phyloP scores from a whole-genome alignment of 768 basidiomycete genomes.

The Cubamyces sp. region DNA sequence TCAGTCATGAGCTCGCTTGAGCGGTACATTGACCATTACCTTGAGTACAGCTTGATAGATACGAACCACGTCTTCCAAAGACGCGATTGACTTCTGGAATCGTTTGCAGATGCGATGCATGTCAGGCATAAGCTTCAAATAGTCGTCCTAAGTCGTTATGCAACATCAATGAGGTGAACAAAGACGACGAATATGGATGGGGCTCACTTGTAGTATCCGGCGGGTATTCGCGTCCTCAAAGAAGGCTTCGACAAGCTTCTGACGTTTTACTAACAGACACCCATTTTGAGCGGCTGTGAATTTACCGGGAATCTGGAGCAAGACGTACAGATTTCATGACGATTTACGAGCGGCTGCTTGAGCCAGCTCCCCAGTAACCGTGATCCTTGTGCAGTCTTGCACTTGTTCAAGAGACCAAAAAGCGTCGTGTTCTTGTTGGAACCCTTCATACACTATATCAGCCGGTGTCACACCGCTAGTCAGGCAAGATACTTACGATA shows the following conservation, averaged over 20 bases:
- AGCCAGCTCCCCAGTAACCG: constrained; percentile 89
- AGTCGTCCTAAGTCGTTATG: constrained; percentile 65
- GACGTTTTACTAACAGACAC: constrained; percentile 69
- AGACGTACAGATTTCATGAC: constrained; percentile 86
- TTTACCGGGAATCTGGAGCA: not conserved
- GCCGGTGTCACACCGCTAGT: not conserved
- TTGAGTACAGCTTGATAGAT: constrained; percentile 92
- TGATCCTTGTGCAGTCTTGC: constrained; percentile 95
- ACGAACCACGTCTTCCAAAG: constrained; percentile 92
- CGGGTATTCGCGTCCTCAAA: constrained; percentile 78
- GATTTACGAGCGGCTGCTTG: constrained; percentile 92
- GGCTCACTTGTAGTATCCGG: constrained; percentile 67
- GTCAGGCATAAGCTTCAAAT: constrained; percentile 90
- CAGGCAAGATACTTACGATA: constrained; percentile 24
- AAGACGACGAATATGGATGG: not conserved
- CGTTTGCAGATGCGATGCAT: constrained; percentile 90
- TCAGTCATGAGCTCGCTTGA: not conserved
- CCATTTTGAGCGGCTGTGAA: not conserved
- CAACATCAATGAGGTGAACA: not conserved
- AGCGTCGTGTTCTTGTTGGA: constrained; percentile 84
- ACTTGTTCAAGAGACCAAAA: constrained; percentile 89
- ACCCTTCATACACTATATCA: constrained; percentile 41
- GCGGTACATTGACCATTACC: constrained; percentile 42
- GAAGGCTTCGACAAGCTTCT: constrained; percentile 86
- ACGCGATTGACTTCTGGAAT: constrained; percentile 82